Percentiles rank a stretch among this genome's conserved stretches.
These are phyloP conservation scores for Geotrichum carabidarum DNA, from an alignment of 1,139 yeast genomes.

Conservation along the genomic window DNA sequence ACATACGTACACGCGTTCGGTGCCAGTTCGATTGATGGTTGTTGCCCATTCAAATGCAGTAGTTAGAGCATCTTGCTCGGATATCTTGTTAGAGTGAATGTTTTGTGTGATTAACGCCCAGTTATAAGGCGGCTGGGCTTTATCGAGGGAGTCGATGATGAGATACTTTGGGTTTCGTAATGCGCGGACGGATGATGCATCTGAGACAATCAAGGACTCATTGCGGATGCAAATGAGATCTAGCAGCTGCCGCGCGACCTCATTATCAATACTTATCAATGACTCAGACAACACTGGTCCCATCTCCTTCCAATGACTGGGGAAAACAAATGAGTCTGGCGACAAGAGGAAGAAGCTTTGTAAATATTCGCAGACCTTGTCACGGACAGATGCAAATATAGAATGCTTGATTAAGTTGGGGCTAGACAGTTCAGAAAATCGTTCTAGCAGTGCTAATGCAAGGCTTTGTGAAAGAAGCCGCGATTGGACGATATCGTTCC, in stretches of 20 bases:
- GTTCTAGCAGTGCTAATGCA: conserved; percentile 30
- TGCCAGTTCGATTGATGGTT: conserved; percentile 25
- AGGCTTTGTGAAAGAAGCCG: conserved; percentile 40
- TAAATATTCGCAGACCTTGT: conserved; percentile 21
- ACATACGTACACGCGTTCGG: conserved; percentile 29
- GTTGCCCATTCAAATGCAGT: conserved; percentile 34
- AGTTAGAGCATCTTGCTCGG: conserved; percentile 25
- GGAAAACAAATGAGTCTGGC: conserved; percentile 70
- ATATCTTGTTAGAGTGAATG: conserved; percentile 23
- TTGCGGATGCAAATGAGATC: conserved; percentile 28
- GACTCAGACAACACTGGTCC: conserved; percentile 50
- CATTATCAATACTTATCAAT: conserved; percentile 25
- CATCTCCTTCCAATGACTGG: conserved; percentile 63
- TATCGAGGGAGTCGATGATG: conserved; percentile 26
- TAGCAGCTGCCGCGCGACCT: conserved; percentile 29
- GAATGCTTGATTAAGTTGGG: conserved; percentile 11
- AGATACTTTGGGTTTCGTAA: conserved; percentile 23
- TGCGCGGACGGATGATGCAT: conserved; percentile 25
- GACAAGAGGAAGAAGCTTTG: conserved; percentile 47
- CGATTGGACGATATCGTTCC: conserved; percentile 57
- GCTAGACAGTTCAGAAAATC: conserved; percentile 15
- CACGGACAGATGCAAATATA: conserved; percentile 8
- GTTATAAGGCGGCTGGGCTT: conserved; percentile 24
- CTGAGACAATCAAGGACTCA: conserved; percentile 31
- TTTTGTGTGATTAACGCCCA: conserved; percentile 24